These are phyloP conservation scores for Fusarium stilboides DNA, from an alignment of 2,329 filamentous ascomycete genomes.

Conservation along the genomic window DNA sequence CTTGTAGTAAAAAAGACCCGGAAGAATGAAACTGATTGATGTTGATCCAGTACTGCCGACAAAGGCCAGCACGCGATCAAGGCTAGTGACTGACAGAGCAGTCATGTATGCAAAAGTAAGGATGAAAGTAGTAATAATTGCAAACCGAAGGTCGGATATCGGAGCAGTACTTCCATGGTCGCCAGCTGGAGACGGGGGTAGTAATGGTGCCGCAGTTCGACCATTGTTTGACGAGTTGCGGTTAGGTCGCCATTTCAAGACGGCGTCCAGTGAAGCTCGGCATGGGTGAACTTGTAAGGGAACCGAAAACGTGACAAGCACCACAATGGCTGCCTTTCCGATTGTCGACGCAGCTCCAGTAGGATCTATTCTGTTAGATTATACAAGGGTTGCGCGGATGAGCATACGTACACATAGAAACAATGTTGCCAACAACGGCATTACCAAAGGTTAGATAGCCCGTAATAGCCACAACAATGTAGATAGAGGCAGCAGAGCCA, in stretches of 20 bases:
- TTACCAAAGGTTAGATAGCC: conserved; percentile 97
- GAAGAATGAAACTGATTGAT: conserved; percentile 96
- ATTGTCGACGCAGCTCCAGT: conserved; percentile 83
- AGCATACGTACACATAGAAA: conserved; percentile 82
- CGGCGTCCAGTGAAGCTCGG: conserved; percentile 93
- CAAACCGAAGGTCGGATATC: conserved; percentile 92
- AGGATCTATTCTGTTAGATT: conserved; percentile 54
- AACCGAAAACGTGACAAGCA: conserved; percentile 96
- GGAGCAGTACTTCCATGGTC: conserved; percentile 69
- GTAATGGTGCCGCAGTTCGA: conserved; percentile 61
- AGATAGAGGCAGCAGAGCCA: conserved; percentile 87
- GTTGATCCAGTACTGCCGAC: conserved; percentile 96
- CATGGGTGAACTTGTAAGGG: conserved; percentile 97
- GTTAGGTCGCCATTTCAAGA: conserved; percentile 90
- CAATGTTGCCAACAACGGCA: conserved; percentile 90
- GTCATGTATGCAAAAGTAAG: conserved; percentile 88
- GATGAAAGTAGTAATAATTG: conserved; percentile 87
- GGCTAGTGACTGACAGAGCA: conserved; percentile 89
- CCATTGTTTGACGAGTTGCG: conserved; percentile 56
- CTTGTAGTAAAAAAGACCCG: conserved; percentile 98
- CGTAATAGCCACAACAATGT: conserved; percentile 92
- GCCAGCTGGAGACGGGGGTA: conserved; percentile 57
- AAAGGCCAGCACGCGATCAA: conserved; percentile 94
- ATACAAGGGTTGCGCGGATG: not conserved
- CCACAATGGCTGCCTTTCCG: conserved; percentile 93